phyloP scores from a whole-genome alignment of 495 filamentous ascomycete genomes.

The Polyplosphaeria fusca region DNA sequence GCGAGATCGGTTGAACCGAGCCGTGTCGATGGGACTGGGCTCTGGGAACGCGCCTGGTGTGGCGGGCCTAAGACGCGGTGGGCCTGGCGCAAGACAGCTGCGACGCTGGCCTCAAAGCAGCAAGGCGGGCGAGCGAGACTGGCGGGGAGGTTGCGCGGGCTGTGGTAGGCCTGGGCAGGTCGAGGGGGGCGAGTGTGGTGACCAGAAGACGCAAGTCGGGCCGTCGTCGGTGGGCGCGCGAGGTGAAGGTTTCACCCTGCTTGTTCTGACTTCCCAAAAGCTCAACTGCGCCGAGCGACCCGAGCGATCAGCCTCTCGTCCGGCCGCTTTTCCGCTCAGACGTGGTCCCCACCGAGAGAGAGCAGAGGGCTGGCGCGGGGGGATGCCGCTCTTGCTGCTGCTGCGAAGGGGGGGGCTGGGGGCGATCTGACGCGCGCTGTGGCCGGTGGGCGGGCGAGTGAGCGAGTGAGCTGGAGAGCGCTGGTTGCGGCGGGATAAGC shows the following conservation, averaged over 20 bases:
- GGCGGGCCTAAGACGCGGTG: slow-evolving; percentile 4
- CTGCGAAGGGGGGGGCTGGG: neutral
- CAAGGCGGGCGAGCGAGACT: neutral
- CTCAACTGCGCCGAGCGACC: slow-evolving; percentile 23
- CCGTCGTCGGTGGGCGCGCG: slow-evolving; percentile 23
- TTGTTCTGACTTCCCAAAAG: slow-evolving; percentile 10
- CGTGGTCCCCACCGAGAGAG: neutral
- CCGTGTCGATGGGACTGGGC: slow-evolving; percentile 25
- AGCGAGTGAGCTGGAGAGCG: neutral
- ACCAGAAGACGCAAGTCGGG: slow-evolving; percentile 21
- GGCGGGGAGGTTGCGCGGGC: neutral
- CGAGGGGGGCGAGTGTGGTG: neutral
- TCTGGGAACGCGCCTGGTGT: slow-evolving; percentile 12
- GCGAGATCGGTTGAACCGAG: slow-evolving; percentile 32
- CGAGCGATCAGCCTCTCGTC: slow-evolving; percentile 27
- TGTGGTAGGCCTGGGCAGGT: neutral
- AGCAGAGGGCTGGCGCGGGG: neutral
- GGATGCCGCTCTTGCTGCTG: neutral
- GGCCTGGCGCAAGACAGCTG: slow-evolving; percentile 6
- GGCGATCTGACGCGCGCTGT: slow-evolving; percentile 1
- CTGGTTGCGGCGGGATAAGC: slow-evolving; percentile 9
- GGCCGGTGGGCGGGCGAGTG: too few species aligned
- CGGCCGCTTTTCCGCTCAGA: slow-evolving; percentile 24
- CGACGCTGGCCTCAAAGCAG: neutral
- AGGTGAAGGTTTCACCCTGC: slow-evolving; percentile 14